These are phyloP conservation scores for Phytopythium chamaehyphon DNA, from an alignment of 352 stramenopile genomes.

Conservation along the genomic window DNA sequence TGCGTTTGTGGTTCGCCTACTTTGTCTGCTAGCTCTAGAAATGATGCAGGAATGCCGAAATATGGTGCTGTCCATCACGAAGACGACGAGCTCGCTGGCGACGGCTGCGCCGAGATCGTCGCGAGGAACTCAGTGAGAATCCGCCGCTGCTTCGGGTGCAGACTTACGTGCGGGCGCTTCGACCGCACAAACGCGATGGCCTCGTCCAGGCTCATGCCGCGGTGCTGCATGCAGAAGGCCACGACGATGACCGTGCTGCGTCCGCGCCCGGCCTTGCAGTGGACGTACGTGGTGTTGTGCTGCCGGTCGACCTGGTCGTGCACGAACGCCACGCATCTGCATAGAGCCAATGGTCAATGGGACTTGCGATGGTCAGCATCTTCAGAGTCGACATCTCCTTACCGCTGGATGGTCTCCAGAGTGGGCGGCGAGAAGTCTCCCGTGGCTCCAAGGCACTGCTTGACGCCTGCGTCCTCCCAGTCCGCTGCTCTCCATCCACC, in stretches of 20 bases:
- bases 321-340: constrained; percentile 58
- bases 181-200: constrained; percentile 44
- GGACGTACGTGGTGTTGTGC: constrained; percentile 66
- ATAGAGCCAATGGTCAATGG: neutral
- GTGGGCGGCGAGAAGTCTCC: constrained; percentile 64
- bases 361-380: neutral
- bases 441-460: constrained; percentile 62
- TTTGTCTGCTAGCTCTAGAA: neutral
- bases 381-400: neutral
- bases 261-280: constrained; percentile 77
- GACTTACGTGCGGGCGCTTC: constrained; percentile 61
- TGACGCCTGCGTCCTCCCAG: constrained; percentile 40
- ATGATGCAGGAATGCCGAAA: neutral
- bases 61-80: constrained; percentile 4
- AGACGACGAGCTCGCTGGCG: constrained; percentile 3
- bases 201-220: constrained; percentile 47
- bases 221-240: constrained; percentile 65
- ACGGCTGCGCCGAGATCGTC: neutral
- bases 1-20: neutral
- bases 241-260: constrained; percentile 72
- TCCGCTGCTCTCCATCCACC: constrained; percentile 25
- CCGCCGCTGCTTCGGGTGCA: constrained; percentile 53
- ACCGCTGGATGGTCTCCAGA: constrained; percentile 55
- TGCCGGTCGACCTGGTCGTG: constrained; percentile 48
- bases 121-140: constrained; percentile 40